Conservation (phyloP, 2,329 filamentous ascomycete genomes). For the Coniochaeta pulveracea region DNA sequence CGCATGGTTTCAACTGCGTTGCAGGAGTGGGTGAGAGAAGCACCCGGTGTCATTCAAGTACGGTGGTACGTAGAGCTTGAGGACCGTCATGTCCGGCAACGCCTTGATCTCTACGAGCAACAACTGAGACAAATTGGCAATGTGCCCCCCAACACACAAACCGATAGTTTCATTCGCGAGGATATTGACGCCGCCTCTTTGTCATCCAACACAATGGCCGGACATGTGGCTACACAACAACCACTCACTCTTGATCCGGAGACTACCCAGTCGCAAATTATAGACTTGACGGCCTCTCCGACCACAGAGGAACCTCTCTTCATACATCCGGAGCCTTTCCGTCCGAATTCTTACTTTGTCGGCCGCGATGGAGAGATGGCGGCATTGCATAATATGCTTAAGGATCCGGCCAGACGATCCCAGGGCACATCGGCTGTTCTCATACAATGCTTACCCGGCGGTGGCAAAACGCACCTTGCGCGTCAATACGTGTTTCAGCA, state of each 20-base stretch:
- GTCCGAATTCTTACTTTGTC: slow-evolving; percentile 51
- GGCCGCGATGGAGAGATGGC: slow-evolving; percentile 47
- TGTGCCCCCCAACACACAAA: background rate
- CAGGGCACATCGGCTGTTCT: slow-evolving; percentile 52
- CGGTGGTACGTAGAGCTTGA: slow-evolving; percentile 52
- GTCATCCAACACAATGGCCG: slow-evolving; percentile 8
- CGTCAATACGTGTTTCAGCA: slow-evolving; percentile 55
- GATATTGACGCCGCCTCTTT: too few species aligned
- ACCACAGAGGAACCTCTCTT: slow-evolving; percentile 17
- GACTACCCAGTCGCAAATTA: slow-evolving; percentile 4
- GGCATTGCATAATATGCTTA: slow-evolving; percentile 46
- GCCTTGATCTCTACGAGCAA: slow-evolving; percentile 32
- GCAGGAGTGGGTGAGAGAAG: slow-evolving; percentile 39
- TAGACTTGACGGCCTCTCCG: slow-evolving; percentile 1
- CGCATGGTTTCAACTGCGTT: slow-evolving; percentile 36
- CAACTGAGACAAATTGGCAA: slow-evolving; percentile 23
- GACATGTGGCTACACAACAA: slow-evolving; percentile 5
- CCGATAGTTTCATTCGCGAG: too few species aligned
- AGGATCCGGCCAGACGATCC: slow-evolving; percentile 40
- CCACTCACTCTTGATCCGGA: slow-evolving; percentile 3
- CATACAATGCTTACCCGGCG: slow-evolving; percentile 52
- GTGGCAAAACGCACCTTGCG: slow-evolving; percentile 58
- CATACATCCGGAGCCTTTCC: slow-evolving; percentile 43
- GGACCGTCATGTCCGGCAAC: slow-evolving; percentile 31
- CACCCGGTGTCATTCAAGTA: slow-evolving; percentile 38